Conservation (phyloP, 2,329 filamentous ascomycete species). For the Sphaerostilbella broomeana region DNA sequence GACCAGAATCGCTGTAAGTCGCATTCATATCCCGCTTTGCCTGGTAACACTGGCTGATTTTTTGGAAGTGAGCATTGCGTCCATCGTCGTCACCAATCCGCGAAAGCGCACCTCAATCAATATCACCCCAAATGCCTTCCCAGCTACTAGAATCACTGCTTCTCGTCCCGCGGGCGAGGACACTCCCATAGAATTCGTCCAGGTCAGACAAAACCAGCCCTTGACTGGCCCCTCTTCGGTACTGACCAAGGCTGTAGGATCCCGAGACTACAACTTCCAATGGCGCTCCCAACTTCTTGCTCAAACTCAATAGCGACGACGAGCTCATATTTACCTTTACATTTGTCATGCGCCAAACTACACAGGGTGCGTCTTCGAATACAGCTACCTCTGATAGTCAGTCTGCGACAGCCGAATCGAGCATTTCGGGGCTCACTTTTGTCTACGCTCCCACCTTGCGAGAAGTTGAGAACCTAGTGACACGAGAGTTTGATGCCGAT, state of each 20-base stretch:
- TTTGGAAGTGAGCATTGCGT: conserved; percentile 73
- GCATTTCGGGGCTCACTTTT: conserved; percentile 84
- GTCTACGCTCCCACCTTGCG: conserved; percentile 78
- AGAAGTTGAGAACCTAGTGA: conserved; percentile 90
- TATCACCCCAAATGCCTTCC: conserved; percentile 79
- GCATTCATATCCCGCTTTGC: background rate
- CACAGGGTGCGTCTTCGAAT: conserved; percentile 26
- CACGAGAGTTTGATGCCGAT: conserved; percentile 91
- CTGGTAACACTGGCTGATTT: conserved; percentile 15
- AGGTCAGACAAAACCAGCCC: conserved; percentile 51
- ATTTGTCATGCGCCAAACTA: conserved; percentile 63
- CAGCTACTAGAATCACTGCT: conserved; percentile 69
- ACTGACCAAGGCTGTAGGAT: conserved; percentile 52
- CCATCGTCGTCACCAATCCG: conserved; percentile 72
- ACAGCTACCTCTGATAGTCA: conserved; percentile 45
- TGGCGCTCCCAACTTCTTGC: conserved; percentile 64
- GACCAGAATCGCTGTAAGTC: conserved; percentile 85
- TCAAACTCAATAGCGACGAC: conserved; percentile 84
- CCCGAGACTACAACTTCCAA: conserved; percentile 52
- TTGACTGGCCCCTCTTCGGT: conserved; percentile 11
- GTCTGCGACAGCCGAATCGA: conserved; percentile 55
- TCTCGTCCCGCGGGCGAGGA: conserved; percentile 68
- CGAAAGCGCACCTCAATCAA: conserved; percentile 70
- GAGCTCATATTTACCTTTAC: conserved; percentile 91
- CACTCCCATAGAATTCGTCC: conserved; percentile 78